Conservation (phyloP, 805 yeast species). For the Candida tibetensis region DNA sequence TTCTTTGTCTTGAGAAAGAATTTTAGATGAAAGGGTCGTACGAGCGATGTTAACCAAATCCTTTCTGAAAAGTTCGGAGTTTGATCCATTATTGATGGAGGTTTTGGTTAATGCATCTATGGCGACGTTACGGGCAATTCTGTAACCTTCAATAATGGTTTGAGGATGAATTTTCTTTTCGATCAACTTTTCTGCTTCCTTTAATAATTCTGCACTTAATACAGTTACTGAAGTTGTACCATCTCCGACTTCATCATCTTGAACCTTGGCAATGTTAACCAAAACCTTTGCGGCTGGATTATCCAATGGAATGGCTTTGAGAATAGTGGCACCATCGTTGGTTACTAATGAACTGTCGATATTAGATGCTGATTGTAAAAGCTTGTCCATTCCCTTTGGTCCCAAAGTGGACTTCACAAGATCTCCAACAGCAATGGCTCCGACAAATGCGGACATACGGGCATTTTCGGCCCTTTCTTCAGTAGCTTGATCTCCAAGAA, state of each 20-base stretch:
- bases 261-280: slow-evolving; percentile 92
- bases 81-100: slow-evolving; percentile 69
- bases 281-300: slow-evolving; percentile 96
- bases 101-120: slow-evolving; percentile 69
- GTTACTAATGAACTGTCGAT: slow-evolving; percentile 74
- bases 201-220: slow-evolving; percentile 81
- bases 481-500: slow-evolving; percentile 94
- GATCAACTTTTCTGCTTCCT: slow-evolving; percentile 91
- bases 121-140: slow-evolving; percentile 87
- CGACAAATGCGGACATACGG: slow-evolving; percentile 94
- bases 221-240: slow-evolving; percentile 98
- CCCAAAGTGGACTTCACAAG: slow-evolving; percentile 92
- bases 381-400: slow-evolving; percentile 98
- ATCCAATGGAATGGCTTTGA: slow-evolving; percentile 90
- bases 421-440: slow-evolving; percentile 99
- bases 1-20: slow-evolving; percentile 91
- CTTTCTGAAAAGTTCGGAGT: slow-evolving; percentile 58
- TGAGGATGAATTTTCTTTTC: slow-evolving; percentile 96
- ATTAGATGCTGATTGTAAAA: slow-evolving; percentile 81
- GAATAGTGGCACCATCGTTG: slow-evolving; percentile 97
- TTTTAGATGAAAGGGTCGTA: slow-evolving; percentile 91
- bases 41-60: slow-evolving; percentile 86
- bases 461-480: slow-evolving; percentile 99
- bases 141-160: slow-evolving; percentile 92
- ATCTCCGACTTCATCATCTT: slow-evolving; percentile 98